Evolutionary conservation across 495 filamentous ascomycete species (phyloP), one percentile per base, ranked within the genome.

Genomic region (Tuber microsphaerosporum): DNA sequence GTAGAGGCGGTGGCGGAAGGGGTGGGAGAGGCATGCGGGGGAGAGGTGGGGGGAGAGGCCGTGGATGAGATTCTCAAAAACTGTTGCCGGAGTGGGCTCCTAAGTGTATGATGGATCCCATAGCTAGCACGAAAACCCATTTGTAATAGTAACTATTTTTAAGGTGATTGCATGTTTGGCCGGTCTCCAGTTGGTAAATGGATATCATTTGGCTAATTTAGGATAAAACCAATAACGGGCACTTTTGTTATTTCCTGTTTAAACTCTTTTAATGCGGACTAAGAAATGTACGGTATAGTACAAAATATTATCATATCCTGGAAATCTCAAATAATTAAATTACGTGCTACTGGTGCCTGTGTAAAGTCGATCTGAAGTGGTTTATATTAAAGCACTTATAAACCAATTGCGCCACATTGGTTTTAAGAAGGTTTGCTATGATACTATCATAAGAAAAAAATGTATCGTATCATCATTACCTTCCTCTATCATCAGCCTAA

Each of bases 1-100:
- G 85, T 1, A 77, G 85, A 37, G 78, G 85, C 12, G 75, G 86
- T n/a, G 79, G 85, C n/a, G 75, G 83, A n/a, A 73, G 82, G 12
- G 34, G 84, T 70, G 48, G 82, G 73, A 75, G 83, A 77, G 79
- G 84, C 22, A 84, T 81, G 41, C 71, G 84, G 12, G 85, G 79
- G 78, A 82, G 81, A 75, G 83, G 80, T 46, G 72, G 79, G 65
- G 74, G 79, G 72, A 74, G 79, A 69, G 71, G 74, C n/a, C 71
- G 80, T 70, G 20, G 79, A n/a, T 73, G 75, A 37, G 70, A 74
- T 61, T 77, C 79, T 86, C 80, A 84, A 74, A 39, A 69, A 77
- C 17, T 76, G 78, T n/a, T 31, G 4, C 56, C 14, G 4, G 56
- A 26, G 12, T 19, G 56, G 4, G 14, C 26, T 65, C 56, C 56